Percentiles rank a stretch among this genome's conserved stretches.
phyloP scores from a whole-genome alignment of 345 rosid species.

The Eucalyptus cloeziana region DNA sequence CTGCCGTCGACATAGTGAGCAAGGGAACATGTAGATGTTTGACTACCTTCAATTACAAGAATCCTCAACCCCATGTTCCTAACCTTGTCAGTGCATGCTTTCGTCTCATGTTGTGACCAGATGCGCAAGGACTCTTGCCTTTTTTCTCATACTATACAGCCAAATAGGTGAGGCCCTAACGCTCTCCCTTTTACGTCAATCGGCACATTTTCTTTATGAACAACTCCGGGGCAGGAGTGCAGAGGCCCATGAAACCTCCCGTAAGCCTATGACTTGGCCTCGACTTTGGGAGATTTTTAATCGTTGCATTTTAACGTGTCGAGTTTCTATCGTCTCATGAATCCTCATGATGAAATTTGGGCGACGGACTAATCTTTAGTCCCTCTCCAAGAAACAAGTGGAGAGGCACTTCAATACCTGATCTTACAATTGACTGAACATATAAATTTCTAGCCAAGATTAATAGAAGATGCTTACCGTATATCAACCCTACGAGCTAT shows the following conservation, averaged over 20 bases:
- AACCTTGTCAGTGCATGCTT: neutral
- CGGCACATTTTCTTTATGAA: neutral
- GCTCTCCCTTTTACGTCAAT: neutral
- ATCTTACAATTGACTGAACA: neutral
- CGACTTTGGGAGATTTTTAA: neutral
- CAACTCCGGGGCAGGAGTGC: neutral
- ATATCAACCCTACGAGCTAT: neutral
- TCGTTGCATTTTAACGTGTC: neutral
- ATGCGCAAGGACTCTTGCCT: neutral
- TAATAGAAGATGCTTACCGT: neutral
- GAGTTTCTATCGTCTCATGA: neutral
- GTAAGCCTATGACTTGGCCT: neutral
- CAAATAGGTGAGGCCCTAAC: neutral
- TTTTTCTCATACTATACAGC: neutral
- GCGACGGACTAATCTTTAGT: neutral
- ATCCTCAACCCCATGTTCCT: neutral
- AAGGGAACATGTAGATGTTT: neutral
- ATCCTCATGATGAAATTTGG: neutral
- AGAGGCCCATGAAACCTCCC: neutral
- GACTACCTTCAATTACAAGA: neutral
- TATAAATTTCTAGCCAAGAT: neutral
- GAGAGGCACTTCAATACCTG: neutral
- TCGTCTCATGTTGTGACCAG: neutral
- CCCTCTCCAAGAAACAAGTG: neutral
- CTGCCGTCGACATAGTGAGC: constrained; percentile 1